These are phyloP conservation scores for Candida ovalis DNA, from an alignment of 805 yeast genomes.

Conservation along the genomic window DNA sequence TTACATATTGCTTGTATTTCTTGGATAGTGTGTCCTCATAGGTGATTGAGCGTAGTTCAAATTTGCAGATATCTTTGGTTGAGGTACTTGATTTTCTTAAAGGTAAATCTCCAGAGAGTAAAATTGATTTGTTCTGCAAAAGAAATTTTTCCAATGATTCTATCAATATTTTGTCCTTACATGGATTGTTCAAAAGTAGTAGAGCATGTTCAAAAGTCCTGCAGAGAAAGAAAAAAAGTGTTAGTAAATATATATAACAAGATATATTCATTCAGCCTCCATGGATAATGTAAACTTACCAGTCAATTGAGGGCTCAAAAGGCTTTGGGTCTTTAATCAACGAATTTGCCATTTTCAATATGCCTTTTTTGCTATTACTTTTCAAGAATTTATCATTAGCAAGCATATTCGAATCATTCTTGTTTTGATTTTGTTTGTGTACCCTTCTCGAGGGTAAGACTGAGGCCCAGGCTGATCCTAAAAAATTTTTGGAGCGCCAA, in stretches of 20 bases:
- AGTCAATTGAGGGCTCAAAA: slow-evolving; percentile 3
- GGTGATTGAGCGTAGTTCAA: slow-evolving; percentile 11
- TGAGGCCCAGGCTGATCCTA: not conserved
- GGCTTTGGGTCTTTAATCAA: not conserved
- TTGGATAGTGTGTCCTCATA: slow-evolving; percentile 16
- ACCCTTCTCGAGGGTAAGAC: not conserved
- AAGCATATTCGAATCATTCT: not conserved
- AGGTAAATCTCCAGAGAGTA: slow-evolving; percentile 15
- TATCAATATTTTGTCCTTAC: slow-evolving; percentile 7
- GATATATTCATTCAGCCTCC: no score
- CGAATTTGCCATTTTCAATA: not conserved
- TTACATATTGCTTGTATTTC: slow-evolving; percentile 37
- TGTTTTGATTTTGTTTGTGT: not conserved
- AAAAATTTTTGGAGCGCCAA: no score
- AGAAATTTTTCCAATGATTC: slow-evolving; percentile 12
- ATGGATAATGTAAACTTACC: slow-evolving; percentile 7
- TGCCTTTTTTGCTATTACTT: not conserved
- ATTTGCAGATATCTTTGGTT: not conserved
- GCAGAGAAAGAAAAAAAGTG: slow-evolving; percentile 11
- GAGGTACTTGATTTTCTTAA: slow-evolving; percentile 5
- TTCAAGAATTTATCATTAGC: not conserved
- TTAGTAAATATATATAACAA: not conserved
- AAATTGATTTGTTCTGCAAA: slow-evolving; percentile 8
- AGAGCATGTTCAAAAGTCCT: slow-evolving; percentile 24
- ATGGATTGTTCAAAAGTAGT: slow-evolving; percentile 8